These are phyloP conservation scores for Neofusicoccum cordaticola DNA, from an alignment of 2,329 filamentous ascomycete species.

Conservation along the genomic window DNA sequence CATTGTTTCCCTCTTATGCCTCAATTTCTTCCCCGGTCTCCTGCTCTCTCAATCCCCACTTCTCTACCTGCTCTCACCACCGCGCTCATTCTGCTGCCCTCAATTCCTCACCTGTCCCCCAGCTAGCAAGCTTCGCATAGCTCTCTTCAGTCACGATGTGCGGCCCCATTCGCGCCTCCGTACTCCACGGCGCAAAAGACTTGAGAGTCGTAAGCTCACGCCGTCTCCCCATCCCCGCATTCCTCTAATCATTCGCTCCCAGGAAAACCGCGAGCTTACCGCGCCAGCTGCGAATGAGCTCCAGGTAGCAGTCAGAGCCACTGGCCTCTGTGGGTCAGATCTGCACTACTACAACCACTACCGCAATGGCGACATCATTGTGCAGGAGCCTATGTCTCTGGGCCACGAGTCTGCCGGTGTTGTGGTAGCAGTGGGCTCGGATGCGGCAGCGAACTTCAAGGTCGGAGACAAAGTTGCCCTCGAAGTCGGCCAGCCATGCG, in stretches of 20 bases:
- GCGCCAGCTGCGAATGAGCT: constrained; percentile 55
- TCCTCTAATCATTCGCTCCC: constrained; percentile 20
- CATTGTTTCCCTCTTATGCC: neutral
- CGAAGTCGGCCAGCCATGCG: constrained; percentile 86
- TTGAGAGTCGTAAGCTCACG: constrained; percentile 51
- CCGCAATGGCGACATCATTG: constrained; percentile 80
- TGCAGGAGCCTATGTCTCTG: constrained; percentile 78
- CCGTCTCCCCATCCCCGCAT: neutral
- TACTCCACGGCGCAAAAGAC: constrained; percentile 61
- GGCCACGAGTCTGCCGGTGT: constrained; percentile 77
- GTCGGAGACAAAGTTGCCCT: constrained; percentile 84
- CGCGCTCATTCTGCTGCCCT: neutral
- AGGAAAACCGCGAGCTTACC: constrained; percentile 54
- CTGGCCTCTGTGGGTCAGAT: constrained; percentile 69
- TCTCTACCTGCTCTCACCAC: neutral
- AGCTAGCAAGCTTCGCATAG: neutral
- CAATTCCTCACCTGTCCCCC: neutral
- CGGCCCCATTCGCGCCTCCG: constrained; percentile 41
- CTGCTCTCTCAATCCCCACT: neutral
- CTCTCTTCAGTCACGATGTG: constrained; percentile 13
- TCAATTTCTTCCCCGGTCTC: neutral
- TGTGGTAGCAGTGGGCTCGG: constrained; percentile 66
- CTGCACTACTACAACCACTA: constrained; percentile 85
- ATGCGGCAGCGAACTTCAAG: constrained; percentile 63
- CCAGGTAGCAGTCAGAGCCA: constrained; percentile 62